Conservation (phyloP, 495 filamentous ascomycete genomes). For the Glonium stellatum region DNA sequence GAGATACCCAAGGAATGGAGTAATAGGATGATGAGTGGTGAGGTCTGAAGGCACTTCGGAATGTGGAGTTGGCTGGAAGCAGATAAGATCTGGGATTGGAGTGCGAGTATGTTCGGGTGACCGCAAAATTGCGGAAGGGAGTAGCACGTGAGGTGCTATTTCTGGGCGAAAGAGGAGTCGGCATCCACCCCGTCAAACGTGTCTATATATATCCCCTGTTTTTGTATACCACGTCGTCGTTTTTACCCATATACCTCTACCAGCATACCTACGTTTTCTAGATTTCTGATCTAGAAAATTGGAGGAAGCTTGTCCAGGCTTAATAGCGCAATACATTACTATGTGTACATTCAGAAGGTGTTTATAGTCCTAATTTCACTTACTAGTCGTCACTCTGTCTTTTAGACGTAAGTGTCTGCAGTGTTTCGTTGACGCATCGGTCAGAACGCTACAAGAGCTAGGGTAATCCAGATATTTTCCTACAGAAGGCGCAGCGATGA, state of each 20-base stretch:
- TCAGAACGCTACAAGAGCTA: no score
- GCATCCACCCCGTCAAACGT: constrained; percentile 3
- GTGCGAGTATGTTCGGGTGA: neutral
- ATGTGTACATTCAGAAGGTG: neutral
- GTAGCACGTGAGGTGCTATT: neutral
- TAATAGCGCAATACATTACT: neutral
- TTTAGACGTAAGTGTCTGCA: no score
- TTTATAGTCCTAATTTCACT: neutral
- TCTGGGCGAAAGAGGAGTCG: constrained; percentile 1
- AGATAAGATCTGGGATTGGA: neutral
- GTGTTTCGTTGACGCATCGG: no score
- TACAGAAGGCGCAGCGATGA: no score
- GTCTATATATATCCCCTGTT: constrained; percentile 14
- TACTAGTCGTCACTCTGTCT: no score
- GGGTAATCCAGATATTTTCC: no score
- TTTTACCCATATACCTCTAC: neutral
- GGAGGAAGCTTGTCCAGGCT: neutral
- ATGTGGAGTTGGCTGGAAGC: neutral
- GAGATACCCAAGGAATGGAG: constrained; percentile 8
- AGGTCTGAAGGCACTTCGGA: neutral
- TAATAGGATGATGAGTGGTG: neutral
- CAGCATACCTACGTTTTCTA: neutral
- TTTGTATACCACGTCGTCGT: constrained; percentile 17
- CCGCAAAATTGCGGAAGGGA: neutral
- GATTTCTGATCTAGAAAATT: neutral